A percentile compares a stretch with the other conserved stretches of the same genome.
Evolutionary conservation across 2,329 filamentous ascomycete species (phyloP).

Genomic region (Ceratocystis eucalypticola): DNA sequence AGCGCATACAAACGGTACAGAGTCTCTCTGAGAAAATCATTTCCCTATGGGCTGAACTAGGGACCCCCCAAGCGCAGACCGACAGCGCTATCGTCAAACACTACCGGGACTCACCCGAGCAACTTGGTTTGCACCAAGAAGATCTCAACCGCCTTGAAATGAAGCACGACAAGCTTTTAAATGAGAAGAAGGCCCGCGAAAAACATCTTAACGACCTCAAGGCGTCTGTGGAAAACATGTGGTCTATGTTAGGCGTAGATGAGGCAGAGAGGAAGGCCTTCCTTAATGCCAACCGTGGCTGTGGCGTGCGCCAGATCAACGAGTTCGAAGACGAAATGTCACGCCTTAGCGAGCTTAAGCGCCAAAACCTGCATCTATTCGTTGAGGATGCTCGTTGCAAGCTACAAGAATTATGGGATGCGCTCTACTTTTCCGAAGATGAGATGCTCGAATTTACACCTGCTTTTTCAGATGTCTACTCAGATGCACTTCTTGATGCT

Average conservation of each 20-base stretch:
- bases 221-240: conserved; percentile 66
- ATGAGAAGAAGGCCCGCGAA: conserved; percentile 81
- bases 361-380: conserved; percentile 88
- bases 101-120: conserved; percentile 82
- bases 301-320: conserved; percentile 81
- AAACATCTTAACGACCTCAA: conserved; percentile 62
- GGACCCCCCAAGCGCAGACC: conserved; percentile 84
- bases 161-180: conserved; percentile 67
- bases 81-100: conserved; percentile 77
- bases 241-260: conserved; percentile 76
- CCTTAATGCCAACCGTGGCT: conserved; percentile 75
- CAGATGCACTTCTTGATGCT: conserved; percentile 83
- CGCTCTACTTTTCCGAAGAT: conserved; percentile 86
- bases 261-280: conserved; percentile 74
- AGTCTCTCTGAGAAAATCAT: conserved; percentile 72
- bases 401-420: conserved; percentile 90
- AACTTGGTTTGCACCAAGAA: conserved; percentile 80
- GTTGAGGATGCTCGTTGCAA: conserved; percentile 86
- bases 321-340: conserved; percentile 87
- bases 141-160: conserved; percentile 60
- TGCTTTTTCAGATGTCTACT: conserved; percentile 93
- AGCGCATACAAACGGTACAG: conserved; percentile 63
- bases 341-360: conserved; percentile 80
- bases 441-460: conserved; percentile 98
- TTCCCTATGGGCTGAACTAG: conserved; percentile 88